Evolutionary conservation across 495 filamentous ascomycete species (phyloP).

Genomic region (Xylona heveae): DNA sequence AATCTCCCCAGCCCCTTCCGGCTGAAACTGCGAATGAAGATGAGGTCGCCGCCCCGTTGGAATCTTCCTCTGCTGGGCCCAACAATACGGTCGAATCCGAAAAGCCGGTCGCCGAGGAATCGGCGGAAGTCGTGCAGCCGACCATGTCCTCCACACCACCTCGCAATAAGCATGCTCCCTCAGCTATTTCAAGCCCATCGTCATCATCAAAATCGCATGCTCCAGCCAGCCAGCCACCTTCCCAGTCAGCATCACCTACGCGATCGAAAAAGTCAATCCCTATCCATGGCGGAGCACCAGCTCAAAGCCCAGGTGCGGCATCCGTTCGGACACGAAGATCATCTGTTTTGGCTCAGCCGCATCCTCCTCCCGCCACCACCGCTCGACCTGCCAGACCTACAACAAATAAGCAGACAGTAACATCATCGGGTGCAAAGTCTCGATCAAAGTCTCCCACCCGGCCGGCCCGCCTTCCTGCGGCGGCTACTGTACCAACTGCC

Average conservation of each 20-base stretch:
- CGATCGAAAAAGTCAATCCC: background rate
- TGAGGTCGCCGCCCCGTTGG: no score
- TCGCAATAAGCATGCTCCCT: background rate
- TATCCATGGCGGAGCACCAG: background rate
- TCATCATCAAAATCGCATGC: no score
- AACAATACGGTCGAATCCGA: background rate
- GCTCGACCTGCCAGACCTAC: background rate
- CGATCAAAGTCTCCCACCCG: constrained; percentile 43
- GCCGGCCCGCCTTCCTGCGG: constrained; percentile 35
- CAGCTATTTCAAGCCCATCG: constrained; percentile 1
- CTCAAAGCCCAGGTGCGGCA: background rate
- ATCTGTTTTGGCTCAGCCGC: background rate
- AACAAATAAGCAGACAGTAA: background rate
- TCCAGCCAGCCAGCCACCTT: no score
- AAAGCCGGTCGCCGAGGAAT: background rate
- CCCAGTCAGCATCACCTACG: no score
- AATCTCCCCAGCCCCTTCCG: background rate
- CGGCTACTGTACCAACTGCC: constrained; percentile 39
- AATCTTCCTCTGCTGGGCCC: no score
- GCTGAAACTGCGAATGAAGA: background rate
- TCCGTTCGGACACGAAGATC: background rate
- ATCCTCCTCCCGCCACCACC: background rate
- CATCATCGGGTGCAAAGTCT: constrained; percentile 22
- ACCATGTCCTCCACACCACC: background rate
- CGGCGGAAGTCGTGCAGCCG: background rate